Base-by-base conservation (phyloP, 306 rosid species). In the Quercus variabilis region DNA sequence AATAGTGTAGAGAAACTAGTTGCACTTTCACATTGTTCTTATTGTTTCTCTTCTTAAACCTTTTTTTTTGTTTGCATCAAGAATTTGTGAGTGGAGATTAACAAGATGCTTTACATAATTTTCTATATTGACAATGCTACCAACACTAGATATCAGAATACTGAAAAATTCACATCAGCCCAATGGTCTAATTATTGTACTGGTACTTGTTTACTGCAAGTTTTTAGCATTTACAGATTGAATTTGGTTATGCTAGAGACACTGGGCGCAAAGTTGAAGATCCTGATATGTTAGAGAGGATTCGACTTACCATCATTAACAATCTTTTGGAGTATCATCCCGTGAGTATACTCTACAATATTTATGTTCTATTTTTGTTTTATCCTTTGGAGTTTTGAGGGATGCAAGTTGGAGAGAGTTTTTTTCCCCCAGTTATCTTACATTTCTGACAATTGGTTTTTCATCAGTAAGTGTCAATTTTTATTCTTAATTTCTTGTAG, bases 221-320 rank as follows among this genome's bases (percentile, higher is more conserved):
- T 33, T 76, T 78, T 58, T 49, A 72, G 80, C 82, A 60, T 81
- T 83, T 64, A 81, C 74, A 54, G 26, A 68, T 68, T 80, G 70
- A 64, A 83, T 84, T 84, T 75, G 75, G 72, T 74, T 65, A 76
- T 76, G 68, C 58, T 86, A 95, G 99, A 82, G 94, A 85, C 78
- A 89, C 91, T 6, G 99, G 99, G 41, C 95, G 99, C 75, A 95
- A 95, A 91, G 99, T 95, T 81, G 99, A 93, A 83, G 94, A 95
- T 87, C 97, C 98, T 60, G 97, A 90, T 79, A 88, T 89, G 94
- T 82, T 95, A 25, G 99, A 95, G 94, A 90, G 91, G 51, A 95
- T 95, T 83, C 92, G 98, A 69, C 97, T 95, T 41, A 92, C 99
- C 82, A 89, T 95, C 87, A 95, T 95, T 84, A 89, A 75, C 88